phyloP scores from a whole-genome alignment of 208 protist species.

The Leishmania gerbilli region DNA sequence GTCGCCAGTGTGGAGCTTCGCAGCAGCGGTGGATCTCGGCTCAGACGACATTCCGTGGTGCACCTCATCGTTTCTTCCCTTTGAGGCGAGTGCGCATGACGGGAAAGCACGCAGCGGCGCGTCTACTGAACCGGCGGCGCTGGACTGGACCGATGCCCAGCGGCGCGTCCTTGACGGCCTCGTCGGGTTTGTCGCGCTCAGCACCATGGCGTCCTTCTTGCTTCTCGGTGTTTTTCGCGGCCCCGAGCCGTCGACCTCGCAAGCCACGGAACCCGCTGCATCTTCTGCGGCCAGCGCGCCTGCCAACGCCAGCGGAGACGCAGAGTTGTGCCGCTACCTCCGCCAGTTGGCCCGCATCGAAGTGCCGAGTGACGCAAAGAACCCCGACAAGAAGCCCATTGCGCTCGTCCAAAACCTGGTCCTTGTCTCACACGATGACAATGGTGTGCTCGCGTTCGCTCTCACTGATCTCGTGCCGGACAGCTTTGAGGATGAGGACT shows the following conservation, averaged over 20 bases:
- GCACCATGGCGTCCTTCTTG: constrained; percentile 66
- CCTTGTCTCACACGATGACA: constrained; percentile 75
- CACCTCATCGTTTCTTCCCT: constrained; percentile 60
- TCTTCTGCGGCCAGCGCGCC: not conserved
- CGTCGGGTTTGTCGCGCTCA: constrained; percentile 69
- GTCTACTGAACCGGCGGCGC: constrained; percentile 14
- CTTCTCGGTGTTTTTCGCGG: constrained; percentile 50
- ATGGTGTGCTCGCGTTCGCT: constrained; percentile 56
- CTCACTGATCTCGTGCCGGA: constrained; percentile 49
- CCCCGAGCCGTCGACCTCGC: constrained; percentile 8
- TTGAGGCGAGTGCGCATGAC: constrained; percentile 17
- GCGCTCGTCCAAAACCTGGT: constrained; percentile 56
- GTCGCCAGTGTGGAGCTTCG: constrained; percentile 49
- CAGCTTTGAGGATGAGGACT: constrained; percentile 15
- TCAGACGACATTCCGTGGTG: constrained; percentile 81
- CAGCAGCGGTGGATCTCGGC: constrained; percentile 63
- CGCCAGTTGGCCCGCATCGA: constrained; percentile 50
- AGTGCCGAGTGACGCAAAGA: constrained; percentile 59
- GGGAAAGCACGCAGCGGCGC: not conserved
- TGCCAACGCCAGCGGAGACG: not conserved
- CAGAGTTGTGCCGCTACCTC: constrained; percentile 26
- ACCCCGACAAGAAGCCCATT: constrained; percentile 90
- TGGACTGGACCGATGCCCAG: constrained; percentile 26
- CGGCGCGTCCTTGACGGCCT: constrained; percentile 28
- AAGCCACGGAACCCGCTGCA: not conserved